Conservation (phyloP, 2,329 filamentous ascomycete genomes). For the Alternaria burnsii region DNA sequence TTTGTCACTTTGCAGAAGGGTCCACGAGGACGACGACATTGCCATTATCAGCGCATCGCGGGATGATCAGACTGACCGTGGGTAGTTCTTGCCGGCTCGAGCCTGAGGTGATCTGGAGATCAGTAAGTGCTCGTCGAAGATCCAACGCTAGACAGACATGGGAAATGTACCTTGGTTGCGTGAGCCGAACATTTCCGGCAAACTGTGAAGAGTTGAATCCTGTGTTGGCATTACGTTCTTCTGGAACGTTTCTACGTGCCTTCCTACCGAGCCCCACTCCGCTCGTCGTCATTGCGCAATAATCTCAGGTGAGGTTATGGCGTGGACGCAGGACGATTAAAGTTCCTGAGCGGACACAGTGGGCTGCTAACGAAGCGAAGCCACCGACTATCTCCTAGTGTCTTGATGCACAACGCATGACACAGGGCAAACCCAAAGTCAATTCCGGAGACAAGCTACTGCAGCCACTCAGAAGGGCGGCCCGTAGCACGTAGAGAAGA, state of each 20-base stretch:
- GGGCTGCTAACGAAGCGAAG: slow-evolving; percentile 25
- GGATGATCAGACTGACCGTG: slow-evolving; percentile 27
- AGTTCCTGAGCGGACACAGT: slow-evolving; percentile 26
- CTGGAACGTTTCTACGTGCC: slow-evolving; percentile 22
- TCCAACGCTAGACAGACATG: slow-evolving; percentile 15
- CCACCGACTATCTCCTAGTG: slow-evolving; percentile 19
- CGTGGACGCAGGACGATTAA: slow-evolving; percentile 14
- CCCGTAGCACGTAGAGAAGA: slow-evolving; percentile 9
- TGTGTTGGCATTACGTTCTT: slow-evolving; percentile 14
- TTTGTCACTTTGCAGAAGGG: slow-evolving; percentile 35
- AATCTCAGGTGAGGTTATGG: slow-evolving; percentile 14
- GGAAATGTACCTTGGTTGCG: slow-evolving; percentile 1
- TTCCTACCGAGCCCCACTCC: slow-evolving; percentile 11
- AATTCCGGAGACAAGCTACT: slow-evolving; percentile 16
- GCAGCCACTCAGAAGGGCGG: slow-evolving; percentile 16
- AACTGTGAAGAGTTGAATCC: slow-evolving; percentile 4
- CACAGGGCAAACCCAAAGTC: slow-evolving; percentile 24
- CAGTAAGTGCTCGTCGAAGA: slow-evolving; percentile 6
- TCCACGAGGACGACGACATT: slow-evolving; percentile 17
- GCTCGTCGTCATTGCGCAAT: slow-evolving; percentile 20
- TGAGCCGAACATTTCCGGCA: slow-evolving; percentile 5
- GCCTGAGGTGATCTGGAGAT: slow-evolving; percentile 17
- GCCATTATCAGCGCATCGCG: slow-evolving; percentile 17
- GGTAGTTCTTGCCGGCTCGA: slow-evolving; percentile 19
- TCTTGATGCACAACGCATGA: slow-evolving; percentile 33